Base-by-base conservation (phyloP, 257 asterid genomes). In the Solanum dulcamara region DNA sequence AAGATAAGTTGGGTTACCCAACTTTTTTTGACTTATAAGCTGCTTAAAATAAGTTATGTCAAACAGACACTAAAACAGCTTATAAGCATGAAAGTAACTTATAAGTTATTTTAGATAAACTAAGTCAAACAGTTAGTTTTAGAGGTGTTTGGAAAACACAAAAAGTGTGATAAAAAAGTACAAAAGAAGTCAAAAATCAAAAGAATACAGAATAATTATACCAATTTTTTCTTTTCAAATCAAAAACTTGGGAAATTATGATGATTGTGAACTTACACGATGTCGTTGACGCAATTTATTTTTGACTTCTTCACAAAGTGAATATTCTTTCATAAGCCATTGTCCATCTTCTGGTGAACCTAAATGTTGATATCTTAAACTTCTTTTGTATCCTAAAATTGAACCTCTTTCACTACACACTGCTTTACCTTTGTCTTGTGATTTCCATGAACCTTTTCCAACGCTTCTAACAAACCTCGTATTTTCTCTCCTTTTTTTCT, bases 371-470 rank as follows among this genome's bases (percentile, higher is more conserved):
- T 66, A 83, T 46, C 85, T 66, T 51, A 83, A 46, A 30, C 85
- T 83, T 51, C 85, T 62, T 42, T 83, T 83, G 17, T 83, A 66
- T 44, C 85, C 85, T 4, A 83, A 64, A 10, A 83, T 11, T 14
- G 53, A 50, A 62, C 85, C 85, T 77, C 12, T 48, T 20, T 59
- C 74, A 13, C 44, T 64, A 35, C 26, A 66, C 26, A 83, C 44
- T 5, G 64, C 24, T 30, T 83, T 83, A 8, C 85, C 81, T 83
- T 17, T 83, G 30, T 83, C 85, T 66, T 83, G 85, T 12, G 85
- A 68, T 64, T 83, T 83, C 85, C 85, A 83, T 4, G 80, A 53
- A 18, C 85, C 85, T 15, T 42, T 40, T 24, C 80, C 80, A n/a
- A 83, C 59, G 1, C 57, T 83, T 50, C 85, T 37, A n/a, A 18